Evolutionary conservation across 2,329 filamentous ascomycete genomes (phyloP).

Genomic region (Aspergillus clavatus): DNA sequence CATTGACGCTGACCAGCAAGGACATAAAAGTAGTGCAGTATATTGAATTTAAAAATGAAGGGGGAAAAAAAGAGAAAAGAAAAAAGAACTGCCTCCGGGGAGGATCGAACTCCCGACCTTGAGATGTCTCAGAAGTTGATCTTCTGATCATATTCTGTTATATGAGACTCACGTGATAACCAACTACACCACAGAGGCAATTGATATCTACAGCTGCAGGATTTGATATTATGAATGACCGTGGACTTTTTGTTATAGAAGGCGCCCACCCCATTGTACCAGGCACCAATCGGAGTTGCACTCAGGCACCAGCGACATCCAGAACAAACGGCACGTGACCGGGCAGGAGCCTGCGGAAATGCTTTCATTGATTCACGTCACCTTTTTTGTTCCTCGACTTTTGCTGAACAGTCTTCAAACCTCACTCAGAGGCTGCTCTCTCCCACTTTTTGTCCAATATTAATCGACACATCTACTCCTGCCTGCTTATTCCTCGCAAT

Average conservation of each 20-base stretch:
- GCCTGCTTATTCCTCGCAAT: background rate
- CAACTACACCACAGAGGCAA: conserved; percentile 1
- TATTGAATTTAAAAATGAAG: background rate
- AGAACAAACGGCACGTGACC: conserved; percentile 10
- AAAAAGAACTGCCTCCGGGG: background rate
- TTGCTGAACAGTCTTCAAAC: background rate
- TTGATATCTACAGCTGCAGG: background rate
- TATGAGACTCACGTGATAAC: conserved; percentile 15
- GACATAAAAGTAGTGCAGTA: too few species aligned
- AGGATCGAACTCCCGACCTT: conserved; percentile 1
- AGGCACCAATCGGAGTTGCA: background rate
- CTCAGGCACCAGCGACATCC: background rate
- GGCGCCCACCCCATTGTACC: too few species aligned
- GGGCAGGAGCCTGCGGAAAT: conserved; percentile 6
- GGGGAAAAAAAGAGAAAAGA: background rate
- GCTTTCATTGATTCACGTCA: conserved; percentile 24
- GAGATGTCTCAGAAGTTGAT: background rate
- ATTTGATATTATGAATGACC: background rate
- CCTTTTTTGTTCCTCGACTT: conserved; percentile 21
- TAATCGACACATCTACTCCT: background rate
- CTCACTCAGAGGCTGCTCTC: conserved; percentile 1
- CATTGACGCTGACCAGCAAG: too few species aligned
- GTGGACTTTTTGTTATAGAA: too few species aligned
- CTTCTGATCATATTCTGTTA: background rate
- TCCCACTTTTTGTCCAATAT: conserved; percentile 2